A percentile compares a stretch with the other conserved stretches of the same genome.
Evolutionary conservation across 192 early-diverging fungal species (phyloP).

Genomic region (Cetraspora pellucida): DNA sequence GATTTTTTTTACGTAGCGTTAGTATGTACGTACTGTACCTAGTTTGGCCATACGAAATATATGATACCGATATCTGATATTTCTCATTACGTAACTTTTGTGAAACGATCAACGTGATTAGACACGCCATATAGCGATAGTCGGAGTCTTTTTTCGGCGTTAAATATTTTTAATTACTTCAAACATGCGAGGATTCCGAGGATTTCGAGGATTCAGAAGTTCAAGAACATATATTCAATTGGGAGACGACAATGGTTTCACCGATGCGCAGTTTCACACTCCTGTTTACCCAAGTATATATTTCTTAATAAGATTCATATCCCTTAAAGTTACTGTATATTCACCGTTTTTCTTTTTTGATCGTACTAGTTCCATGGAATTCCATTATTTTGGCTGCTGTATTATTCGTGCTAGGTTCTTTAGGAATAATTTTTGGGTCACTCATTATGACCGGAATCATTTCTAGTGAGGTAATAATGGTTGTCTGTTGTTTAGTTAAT

Average conservation of each 20-base stretch:
- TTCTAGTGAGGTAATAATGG: slow-evolving; percentile 44
- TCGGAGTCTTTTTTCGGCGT: no score
- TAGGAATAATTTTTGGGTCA: slow-evolving; percentile 51
- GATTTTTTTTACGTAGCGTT: no score
- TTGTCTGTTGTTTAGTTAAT: neutral
- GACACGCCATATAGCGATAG: no score
- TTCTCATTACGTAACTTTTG: no score
- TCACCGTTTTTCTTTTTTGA: slow-evolving; percentile 23
- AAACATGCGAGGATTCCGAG: neutral
- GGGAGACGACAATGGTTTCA: neutral
- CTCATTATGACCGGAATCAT: slow-evolving; percentile 55
- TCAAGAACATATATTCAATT: slow-evolving; percentile 9
- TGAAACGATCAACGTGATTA: no score
- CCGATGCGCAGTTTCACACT: slow-evolving; percentile 19
- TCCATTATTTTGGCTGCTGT: slow-evolving; percentile 51
- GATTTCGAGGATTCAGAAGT: neutral
- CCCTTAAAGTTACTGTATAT: neutral
- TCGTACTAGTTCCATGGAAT: slow-evolving; percentile 56
- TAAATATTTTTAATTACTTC: no score
- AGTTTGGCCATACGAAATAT: no score
- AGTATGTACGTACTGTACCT: no score
- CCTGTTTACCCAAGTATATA: neutral
- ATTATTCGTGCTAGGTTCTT: slow-evolving; percentile 50
- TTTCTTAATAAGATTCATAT: neutral
- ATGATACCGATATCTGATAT: no score